Conservation (phyloP, 2,329 filamentous ascomycete genomes). For the Sphaerulina musiva region DNA sequence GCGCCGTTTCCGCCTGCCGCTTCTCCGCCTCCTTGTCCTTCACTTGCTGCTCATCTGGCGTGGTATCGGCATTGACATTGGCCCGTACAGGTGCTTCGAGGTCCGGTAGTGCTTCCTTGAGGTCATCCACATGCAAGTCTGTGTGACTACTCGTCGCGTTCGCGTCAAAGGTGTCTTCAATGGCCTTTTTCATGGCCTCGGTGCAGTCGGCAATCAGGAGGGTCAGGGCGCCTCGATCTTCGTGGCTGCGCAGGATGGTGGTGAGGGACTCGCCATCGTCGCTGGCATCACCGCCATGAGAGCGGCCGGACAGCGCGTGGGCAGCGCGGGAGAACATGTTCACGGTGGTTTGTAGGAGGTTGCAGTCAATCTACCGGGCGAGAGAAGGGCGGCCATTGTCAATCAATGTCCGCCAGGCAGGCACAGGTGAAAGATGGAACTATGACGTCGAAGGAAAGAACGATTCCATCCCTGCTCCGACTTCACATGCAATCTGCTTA, state of each 20-base stretch:
- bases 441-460: too few relatives aligned
- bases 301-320: neutral
- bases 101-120: slow-evolving; percentile 10
- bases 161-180: slow-evolving; percentile 40
- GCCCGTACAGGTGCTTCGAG: slow-evolving; percentile 26
- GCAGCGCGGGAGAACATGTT: neutral
- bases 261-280: slow-evolving; percentile 37
- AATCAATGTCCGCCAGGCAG: neutral
- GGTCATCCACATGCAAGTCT: slow-evolving; percentile 19
- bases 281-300: slow-evolving; percentile 1
- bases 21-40: slow-evolving; percentile 20
- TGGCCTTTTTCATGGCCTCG: slow-evolving; percentile 41
- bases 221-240: slow-evolving; percentile 41
- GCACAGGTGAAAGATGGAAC: too few relatives aligned
- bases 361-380: neutral
- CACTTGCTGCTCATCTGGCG: slow-evolving; percentile 8
- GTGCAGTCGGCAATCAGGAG: slow-evolving; percentile 43
- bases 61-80: neutral
- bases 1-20: slow-evolving; percentile 30
- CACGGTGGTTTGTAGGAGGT: neutral
- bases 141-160: slow-evolving; percentile 30
- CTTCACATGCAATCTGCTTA: too few relatives aligned
- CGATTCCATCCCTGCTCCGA: too few relatives aligned
- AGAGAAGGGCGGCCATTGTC: neutral
- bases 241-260: slow-evolving; percentile 40